Evolutionary conservation across 148 eudicot genomes (phyloP).

Genomic region (Bassia scoparia): DNA sequence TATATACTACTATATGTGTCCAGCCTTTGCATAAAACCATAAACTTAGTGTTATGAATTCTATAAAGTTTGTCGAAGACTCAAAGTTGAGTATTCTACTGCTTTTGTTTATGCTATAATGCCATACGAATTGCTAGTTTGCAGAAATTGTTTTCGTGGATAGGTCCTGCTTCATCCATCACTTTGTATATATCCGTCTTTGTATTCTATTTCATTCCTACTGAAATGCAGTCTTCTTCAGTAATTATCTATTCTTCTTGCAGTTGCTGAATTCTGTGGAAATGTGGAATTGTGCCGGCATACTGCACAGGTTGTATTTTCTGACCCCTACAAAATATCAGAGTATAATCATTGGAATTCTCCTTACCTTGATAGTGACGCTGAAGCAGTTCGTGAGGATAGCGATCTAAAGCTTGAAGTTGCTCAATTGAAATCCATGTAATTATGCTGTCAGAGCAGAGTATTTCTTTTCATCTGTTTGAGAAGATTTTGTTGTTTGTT

Average conservation of each 20-base stretch:
- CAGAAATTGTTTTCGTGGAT: neutral
- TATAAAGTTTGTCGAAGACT: neutral
- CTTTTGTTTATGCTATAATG: neutral
- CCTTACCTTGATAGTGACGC: conserved; percentile 89
- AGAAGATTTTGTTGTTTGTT: neutral
- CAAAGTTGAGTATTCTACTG: neutral
- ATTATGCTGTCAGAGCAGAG: conserved; percentile 5
- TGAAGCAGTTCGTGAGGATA: conserved; percentile 79
- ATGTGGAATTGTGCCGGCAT: conserved; percentile 90
- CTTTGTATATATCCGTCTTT: neutral
- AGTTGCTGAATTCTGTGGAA: conserved; percentile 92
- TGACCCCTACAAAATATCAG: conserved; percentile 83
- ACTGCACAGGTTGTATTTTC: conserved; percentile 94
- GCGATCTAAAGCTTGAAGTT: conserved; percentile 72
- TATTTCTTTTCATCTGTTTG: conserved; percentile 2
- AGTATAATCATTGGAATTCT: conserved; percentile 77
- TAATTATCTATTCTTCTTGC: conserved; percentile 23
- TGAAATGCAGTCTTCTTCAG: neutral
- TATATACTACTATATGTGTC: no score
- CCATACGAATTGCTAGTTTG: neutral
- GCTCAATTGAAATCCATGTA: conserved; percentile 85
- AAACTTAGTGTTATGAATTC: no score
- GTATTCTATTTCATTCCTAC: neutral
- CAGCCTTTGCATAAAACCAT: no score
- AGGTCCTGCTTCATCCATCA: neutral